Evolutionary conservation across 805 yeast genomes (phyloP), one percentile per base, ranked within the genome.

Genomic region (Millerozyma acaciae): DNA sequence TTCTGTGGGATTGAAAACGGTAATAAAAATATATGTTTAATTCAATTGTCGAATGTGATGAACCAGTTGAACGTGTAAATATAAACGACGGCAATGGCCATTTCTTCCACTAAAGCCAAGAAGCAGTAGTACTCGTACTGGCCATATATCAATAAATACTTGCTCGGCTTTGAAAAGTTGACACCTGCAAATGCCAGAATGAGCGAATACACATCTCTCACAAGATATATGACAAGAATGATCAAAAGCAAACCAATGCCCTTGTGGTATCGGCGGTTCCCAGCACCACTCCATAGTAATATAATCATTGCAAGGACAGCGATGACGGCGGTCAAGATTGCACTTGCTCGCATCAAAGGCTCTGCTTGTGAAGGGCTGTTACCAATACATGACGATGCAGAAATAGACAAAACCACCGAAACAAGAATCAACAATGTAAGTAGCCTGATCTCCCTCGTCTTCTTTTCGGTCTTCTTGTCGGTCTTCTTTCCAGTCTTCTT

Each of bases 61-160:
- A 10, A 4, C 16, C 28, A 6, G 13, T 10, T 6, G 16, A 25
- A n/a, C 6, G 6, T 25, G 4, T 15, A 6, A 4, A 6, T 13
- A 25, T n/a, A n/a, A n/a, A n/a, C n/a, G n/a, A n/a, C n/a, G n/a
- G n/a, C n/a, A n/a, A n/a, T n/a, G n/a, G n/a, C n/a, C n/a, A 22
- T 20, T 16, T 34, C 36, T 30, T 25, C 30, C 8, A 26, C 10
- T 51, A 60, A 44, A n/a, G 42, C 40, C 32, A 39, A 16, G 27
- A 44, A 42, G 8, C 39, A 30, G 31, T 43, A 42, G 26, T 42
- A 44, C 24, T 39, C 14, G 14, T 33, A 44, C 7, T 39, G 25
- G 21, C 48, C 45, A 31, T 38, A 38, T 16, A 38, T 28, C 14
- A 44, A 30, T 32, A 37, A 28, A 24, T 40, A 44, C 25, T 44